Base-by-base conservation (phyloP, 176 grass and related monocot species). In the Leersia perrieri region DNA sequence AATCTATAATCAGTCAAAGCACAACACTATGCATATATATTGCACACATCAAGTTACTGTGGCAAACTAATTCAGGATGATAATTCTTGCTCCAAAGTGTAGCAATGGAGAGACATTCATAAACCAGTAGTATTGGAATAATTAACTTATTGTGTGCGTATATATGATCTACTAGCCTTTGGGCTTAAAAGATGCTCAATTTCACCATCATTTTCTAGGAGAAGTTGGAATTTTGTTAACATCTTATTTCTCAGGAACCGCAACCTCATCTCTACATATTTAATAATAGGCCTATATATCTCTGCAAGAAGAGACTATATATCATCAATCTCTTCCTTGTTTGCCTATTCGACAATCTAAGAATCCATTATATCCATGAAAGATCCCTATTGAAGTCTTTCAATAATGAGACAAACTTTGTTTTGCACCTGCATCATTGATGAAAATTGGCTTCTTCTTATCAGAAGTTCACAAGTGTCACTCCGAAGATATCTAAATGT, bases 401-500 rank as follows among this genome's bases (percentile, higher is more conserved):
- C 66, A 93, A 53, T 53, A 82, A 11, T 55, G 78, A 5, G 87
- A 84, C 14, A 89, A 65, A 70, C 65, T 87, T 39, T 81, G 60
- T 70, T 73, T 82, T 28, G 16, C 58, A 45, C 69, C 85, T 15
- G 32, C 35, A 7, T 69, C 63, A 47, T 77, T 68, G 26, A 87
- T 58, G 60, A 86, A 94, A 64, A 90, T 66, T 15, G 88, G 78
- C 29, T 83, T 94, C 57, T 89, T 33, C 80, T 80, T 9, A 39
- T 64, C 33, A 91, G 3, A 20, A 94, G 64, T 72, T 88, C 1
- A 83, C 79, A 3, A 94, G 33, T 49, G 88, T 86, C 22, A 94
- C 85, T 38, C 91, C 88, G 33, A 94, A 94, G 23, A 78, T 94
- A 36, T 88, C 89, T n/a, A n/a, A n/a, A n/a, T n/a, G n/a, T n/a